phyloP scores from a whole-genome alignment of 2,329 filamentous ascomycete species.

The Arthrobotrys iridis region DNA sequence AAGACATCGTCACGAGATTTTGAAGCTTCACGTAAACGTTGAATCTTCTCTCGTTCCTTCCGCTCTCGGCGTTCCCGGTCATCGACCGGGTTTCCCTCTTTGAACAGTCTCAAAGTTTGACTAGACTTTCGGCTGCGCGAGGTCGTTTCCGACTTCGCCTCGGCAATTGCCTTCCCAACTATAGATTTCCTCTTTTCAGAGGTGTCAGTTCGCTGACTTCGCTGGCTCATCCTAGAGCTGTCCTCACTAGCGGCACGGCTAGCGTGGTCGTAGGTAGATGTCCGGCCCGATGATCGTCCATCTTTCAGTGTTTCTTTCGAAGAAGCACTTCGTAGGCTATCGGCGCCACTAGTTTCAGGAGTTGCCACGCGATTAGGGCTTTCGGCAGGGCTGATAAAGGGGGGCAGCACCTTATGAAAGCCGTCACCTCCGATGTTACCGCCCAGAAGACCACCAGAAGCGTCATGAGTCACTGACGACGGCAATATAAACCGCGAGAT shows the following conservation, averaged over 20 bases:
- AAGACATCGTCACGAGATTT: constrained; percentile 50
- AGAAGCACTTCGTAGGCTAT: constrained; percentile 29
- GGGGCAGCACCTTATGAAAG: constrained; percentile 29
- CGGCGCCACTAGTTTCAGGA: constrained; percentile 20
- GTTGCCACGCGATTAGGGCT: constrained; percentile 34
- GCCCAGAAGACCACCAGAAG: constrained; percentile 17
- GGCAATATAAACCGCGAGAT: constrained; percentile 51
- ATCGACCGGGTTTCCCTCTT: constrained; percentile 65
- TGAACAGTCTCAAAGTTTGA: constrained; percentile 74
- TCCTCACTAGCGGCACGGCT: constrained; percentile 41
- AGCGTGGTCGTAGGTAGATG: constrained; percentile 32
- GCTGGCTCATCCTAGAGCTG: constrained; percentile 13
- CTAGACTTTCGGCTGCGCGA: constrained; percentile 74
- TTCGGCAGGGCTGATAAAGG: constrained; percentile 44
- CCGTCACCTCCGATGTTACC: constrained; percentile 30
- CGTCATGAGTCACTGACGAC: constrained; percentile 30
- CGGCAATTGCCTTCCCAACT: constrained; percentile 50
- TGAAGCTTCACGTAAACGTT: constrained; percentile 42
- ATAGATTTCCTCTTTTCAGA: constrained; percentile 50
- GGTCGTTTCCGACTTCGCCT: constrained; percentile 46
- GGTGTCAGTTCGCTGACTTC: constrained; percentile 30
- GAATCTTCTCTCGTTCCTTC: constrained; percentile 67
- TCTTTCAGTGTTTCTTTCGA: constrained; percentile 51
- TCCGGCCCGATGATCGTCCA: constrained; percentile 33
- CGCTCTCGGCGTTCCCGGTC: constrained; percentile 57